Base-by-base conservation (phyloP, 2,329 filamentous ascomycete genomes). In the Penicillium sclerotigenum region DNA sequence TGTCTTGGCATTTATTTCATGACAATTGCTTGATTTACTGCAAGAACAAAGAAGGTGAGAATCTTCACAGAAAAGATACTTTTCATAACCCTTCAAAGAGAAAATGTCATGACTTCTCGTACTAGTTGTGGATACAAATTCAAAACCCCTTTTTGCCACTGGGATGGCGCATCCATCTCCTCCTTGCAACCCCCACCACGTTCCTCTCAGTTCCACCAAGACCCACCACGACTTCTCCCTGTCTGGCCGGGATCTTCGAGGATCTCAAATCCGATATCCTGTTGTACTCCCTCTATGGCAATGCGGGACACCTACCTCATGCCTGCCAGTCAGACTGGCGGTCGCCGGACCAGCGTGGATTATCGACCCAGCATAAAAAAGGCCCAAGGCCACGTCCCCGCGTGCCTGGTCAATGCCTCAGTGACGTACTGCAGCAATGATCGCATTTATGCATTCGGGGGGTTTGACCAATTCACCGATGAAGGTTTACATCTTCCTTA, bases 351-450 rank as follows among this genome's bases (percentile, higher is more conserved):
- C 20, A 81, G 81, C 57, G 80, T 81, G 54, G 91, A 95, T 61
- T 95, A 96, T 75, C 87, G 88, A 47, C 93, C 93, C 34, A 89
- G 87, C 71, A 89, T 96, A 59, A 93, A 84, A 36, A 86, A 87
- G 67, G 90, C 88, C 13, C 79, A 89, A 47, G 89, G 89, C 45
- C 87, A 90, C 75, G 85, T 92, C 63, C 94, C 94, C 36, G 92
- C 94, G 34, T 97, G 93, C 71, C 82, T 99, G 47, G 93, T 99
- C 64, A 99, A 99, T 79, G 94, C 94, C 50, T 97, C 94, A 0
- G 93, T 97, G 58, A 99, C 94, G n/a, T 97, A 96, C 73, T 96
- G 94, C 69, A 92, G 92, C 57, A 94, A 96, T 76, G 94, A 97
- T 72, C 87, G 94, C 74, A 97, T 99, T 66, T 97, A 95, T 75